Base-by-base conservation (phyloP, 257 asterid species). In the Rubia yunnanensis region DNA sequence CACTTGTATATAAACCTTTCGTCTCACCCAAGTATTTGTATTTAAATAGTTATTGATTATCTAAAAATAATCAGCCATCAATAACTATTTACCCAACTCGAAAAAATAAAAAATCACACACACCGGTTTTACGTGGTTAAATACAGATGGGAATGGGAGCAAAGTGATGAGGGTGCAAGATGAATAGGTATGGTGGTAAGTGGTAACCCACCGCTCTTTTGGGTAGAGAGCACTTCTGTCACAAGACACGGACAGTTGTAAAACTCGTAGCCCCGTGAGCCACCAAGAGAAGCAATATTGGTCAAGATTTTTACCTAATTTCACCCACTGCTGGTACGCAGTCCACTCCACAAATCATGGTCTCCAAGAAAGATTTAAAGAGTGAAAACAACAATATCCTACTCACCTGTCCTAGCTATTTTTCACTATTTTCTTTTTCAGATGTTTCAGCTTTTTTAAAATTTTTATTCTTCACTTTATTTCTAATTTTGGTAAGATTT, bases 241-340 rank as follows among this genome's bases (percentile, higher is more conserved):
- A 39, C 52, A 44, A 44, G 52, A 44, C 52, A 44, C 14, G 34
- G 64, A n/a, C 35, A 18, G 57, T 24, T 44, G 28, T 61, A 1
- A 26, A 49, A 27, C 32, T 10, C 23, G 34, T 27, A 17, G 56
- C 70, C 83, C 81, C 86, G 76, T 79, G 81, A 81, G 78, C 81
- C 38, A 69, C 81, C 67, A 18, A 14, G 39, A 32, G 36, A 5
- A 77, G 70, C 76, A 63, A 55, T 22, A 7, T 41, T 44, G n/a
- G 52, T 69, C 60, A 77, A 79, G 77, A 70, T 75, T 74, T 72
- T 65, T 24, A 31, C 36, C 57, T 39, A 38, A 68, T 18, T 31
- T 41, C 24, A 32, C 31, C 24, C 1, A 18, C 66, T 63, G 34
- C 41, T 38, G 34, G 36, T 32, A 6, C 36, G n/a, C n/a, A n/a